Percentiles rank a stretch among this genome's conserved stretches.
phyloP scores from a whole-genome alignment of 2,329 filamentous ascomycete species.

The Hypoxylon sp. region DNA sequence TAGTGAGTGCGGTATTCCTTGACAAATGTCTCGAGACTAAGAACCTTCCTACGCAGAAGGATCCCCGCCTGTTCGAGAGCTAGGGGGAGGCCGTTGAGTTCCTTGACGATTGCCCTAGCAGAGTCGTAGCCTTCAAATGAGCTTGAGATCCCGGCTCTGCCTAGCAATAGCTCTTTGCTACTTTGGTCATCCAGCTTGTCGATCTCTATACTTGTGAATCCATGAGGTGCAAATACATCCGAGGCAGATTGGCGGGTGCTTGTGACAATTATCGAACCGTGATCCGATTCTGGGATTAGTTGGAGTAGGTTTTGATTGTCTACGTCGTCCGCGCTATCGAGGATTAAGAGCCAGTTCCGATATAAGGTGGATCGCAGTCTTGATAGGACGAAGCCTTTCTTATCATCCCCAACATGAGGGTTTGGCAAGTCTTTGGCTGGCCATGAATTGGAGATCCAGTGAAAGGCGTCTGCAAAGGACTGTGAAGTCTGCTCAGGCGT shows the following conservation, averaged over 20 bases:
- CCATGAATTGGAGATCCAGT: not conserved
- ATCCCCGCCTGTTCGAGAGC: constrained; percentile 3
- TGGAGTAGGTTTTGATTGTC: not conserved
- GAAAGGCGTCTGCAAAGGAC: not conserved
- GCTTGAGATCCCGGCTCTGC: not conserved
- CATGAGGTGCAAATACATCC: not conserved
- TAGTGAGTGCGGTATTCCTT: not conserved
- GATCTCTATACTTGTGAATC: constrained; percentile 5
- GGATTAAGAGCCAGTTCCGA: constrained; percentile 47
- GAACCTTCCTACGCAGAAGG: not conserved
- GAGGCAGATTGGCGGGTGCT: not conserved
- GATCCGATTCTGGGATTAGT: not conserved
- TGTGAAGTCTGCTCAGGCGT: constrained; percentile 1
- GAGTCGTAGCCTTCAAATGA: not conserved
- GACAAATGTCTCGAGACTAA: not conserved
- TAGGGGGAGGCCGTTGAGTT: not conserved
- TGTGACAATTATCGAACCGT: constrained; percentile 5
- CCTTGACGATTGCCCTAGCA: not conserved
- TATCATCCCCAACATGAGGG: not conserved
- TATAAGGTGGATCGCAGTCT: constrained; percentile 30
- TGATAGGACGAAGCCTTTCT: constrained; percentile 3
- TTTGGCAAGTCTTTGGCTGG: not conserved
- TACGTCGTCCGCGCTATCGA: constrained; percentile 53
- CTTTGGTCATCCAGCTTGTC: constrained; percentile 3
- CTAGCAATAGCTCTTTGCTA: constrained; percentile 1